Conservation (phyloP, 176 grass and related monocot species). For the Oryza australiensis region DNA sequence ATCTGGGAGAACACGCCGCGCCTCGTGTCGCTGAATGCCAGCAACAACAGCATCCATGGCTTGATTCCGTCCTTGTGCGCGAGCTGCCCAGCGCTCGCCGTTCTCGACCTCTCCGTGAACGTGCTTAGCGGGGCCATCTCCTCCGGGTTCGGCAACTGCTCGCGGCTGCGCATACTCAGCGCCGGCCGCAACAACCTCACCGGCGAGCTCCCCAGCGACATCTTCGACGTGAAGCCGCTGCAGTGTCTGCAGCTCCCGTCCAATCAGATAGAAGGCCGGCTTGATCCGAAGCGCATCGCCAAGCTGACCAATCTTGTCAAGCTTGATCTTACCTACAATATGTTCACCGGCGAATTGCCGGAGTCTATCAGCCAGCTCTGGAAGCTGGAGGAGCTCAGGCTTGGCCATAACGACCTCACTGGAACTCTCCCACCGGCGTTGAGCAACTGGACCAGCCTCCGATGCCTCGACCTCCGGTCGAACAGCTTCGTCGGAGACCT, state of each 20-base stretch:
- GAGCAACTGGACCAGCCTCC: conserved; percentile 45
- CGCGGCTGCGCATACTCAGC: conserved; percentile 12
- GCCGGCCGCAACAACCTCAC: conserved; percentile 40
- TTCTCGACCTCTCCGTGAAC: conserved; percentile 48
- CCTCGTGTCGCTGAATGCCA: conserved; percentile 44
- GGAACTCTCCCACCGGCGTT: conserved; percentile 41
- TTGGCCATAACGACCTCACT: conserved; percentile 36
- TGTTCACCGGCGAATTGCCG: conserved; percentile 33
- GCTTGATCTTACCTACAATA: conserved; percentile 36
- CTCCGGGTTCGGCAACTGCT: conserved; percentile 36
- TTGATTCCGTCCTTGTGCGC: conserved; percentile 34
- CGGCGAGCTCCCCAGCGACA: conserved; percentile 41
- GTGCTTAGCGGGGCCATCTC: conserved; percentile 20
- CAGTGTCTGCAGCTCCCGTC: conserved; percentile 25
- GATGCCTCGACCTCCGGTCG: conserved; percentile 27
- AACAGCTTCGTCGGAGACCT: conserved; percentile 52
- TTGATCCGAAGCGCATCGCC: conserved; percentile 18
- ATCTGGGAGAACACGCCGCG: too few relatives aligned
- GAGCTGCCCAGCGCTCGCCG: conserved; percentile 12
- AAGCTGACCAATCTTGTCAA: conserved; percentile 22
- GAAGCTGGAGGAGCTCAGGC: conserved; percentile 32
- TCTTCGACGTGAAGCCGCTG: conserved; percentile 48
- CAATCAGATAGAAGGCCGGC: conserved; percentile 29
- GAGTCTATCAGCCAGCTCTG: conserved; percentile 40
- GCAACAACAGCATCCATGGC: conserved; percentile 49